Evolutionary conservation across 2,329 filamentous ascomycete species (phyloP).

Genomic region (Falciphora oryzae): DNA sequence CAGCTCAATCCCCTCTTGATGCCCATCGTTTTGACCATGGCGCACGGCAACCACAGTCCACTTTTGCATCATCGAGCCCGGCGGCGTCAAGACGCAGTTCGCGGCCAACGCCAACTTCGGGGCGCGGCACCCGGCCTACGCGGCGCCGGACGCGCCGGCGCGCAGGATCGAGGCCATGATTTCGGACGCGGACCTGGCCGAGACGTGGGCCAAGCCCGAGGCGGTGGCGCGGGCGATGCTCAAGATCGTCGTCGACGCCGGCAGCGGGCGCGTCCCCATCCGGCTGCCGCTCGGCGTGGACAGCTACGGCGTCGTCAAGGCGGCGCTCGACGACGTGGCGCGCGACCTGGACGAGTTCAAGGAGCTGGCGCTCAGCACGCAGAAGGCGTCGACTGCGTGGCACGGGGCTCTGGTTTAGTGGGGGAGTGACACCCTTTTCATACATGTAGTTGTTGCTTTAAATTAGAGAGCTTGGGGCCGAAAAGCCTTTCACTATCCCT

Average conservation of each 20-base stretch:
- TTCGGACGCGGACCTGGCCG: slow-evolving; percentile 18
- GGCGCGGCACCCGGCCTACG: slow-evolving; percentile 34
- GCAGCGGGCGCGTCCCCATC: slow-evolving; percentile 28
- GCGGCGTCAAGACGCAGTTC: slow-evolving; percentile 32
- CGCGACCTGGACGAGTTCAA: slow-evolving; percentile 29
- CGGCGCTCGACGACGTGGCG: slow-evolving; percentile 24
- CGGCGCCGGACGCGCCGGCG: slow-evolving; percentile 25
- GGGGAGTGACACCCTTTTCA: too few relatives aligned
- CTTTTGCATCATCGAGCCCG: slow-evolving; percentile 37
- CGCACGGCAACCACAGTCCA: slow-evolving; percentile 23
- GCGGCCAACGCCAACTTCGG: slow-evolving; percentile 24
- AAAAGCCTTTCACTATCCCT: too few relatives aligned
- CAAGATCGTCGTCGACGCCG: slow-evolving; percentile 17
- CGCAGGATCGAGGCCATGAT: slow-evolving; percentile 25
- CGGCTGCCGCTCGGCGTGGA: slow-evolving; percentile 35
- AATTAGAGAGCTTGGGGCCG: too few relatives aligned
- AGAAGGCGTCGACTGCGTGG: too few relatives aligned
- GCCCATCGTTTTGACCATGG: too few relatives aligned
- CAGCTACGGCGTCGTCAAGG: slow-evolving; percentile 28
- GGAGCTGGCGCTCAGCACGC: slow-evolving; percentile 25
- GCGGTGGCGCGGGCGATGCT: slow-evolving; percentile 32
- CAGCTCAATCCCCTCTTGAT: too few relatives aligned
- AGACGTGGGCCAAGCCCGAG: slow-evolving; percentile 27
- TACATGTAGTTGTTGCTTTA: too few relatives aligned
- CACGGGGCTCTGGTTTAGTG: too few relatives aligned